Conservation (phyloP, 768 basidiomycete genomes). For the Mycena crocata region DNA sequence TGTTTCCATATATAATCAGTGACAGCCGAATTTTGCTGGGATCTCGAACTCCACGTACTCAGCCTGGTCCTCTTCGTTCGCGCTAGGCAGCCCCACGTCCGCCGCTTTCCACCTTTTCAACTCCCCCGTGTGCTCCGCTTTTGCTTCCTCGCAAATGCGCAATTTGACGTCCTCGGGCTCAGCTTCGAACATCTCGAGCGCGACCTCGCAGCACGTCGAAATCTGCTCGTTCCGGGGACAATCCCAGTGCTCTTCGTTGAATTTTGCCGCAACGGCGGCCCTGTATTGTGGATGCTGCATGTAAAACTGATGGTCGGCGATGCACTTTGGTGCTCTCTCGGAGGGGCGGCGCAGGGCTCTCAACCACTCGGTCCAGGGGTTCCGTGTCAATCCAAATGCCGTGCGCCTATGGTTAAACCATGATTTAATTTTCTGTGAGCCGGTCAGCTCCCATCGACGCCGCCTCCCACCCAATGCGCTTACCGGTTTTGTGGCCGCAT, state of each 20-base stretch:
- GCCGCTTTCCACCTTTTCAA: background rate
- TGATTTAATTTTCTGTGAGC: background rate
- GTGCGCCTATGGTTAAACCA: background rate
- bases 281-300: slow-evolving; percentile 19
- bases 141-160: background rate
- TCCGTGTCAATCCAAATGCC: background rate
- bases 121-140: background rate
- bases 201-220: background rate
- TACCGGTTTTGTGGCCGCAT: too few species aligned
- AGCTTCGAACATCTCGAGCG: background rate
- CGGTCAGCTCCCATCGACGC: too few species aligned
- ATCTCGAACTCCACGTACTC: background rate
- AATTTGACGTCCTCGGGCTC: background rate
- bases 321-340: background rate
- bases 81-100: background rate
- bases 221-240: background rate
- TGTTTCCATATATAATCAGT: background rate
- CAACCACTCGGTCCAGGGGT: background rate
- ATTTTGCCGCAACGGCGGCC: slow-evolving; percentile 60
- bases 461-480: too few species aligned
- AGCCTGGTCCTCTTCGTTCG: background rate
- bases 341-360: background rate
- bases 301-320: background rate
- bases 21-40: too few species aligned
- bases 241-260: background rate